Base-by-base conservation (phyloP, 371 early-diverging fungal genomes). In the Mucor irregularis region DNA sequence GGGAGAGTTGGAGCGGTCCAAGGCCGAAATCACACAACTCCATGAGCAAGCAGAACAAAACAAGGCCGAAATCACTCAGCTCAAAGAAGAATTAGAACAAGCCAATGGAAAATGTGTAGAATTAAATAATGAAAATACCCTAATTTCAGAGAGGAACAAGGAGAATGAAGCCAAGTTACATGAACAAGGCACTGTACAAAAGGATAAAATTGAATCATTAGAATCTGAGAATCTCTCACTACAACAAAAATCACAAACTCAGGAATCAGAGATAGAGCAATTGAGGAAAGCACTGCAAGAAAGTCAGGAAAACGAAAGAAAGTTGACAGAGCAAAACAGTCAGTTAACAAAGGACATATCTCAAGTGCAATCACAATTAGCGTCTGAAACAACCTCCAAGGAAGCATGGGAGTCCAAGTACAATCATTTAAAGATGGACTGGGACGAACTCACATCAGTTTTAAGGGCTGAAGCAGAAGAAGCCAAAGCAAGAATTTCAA, bases 391-490 rank as follows among this genome's bases (percentile, higher is more conserved):
- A 14, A 25, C 50, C 17, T 29, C 39, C 21, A 60, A 56, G 24
- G 25, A 54, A 31, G 39, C 33, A 10, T 55, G 60, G 56, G 29
- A 60, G 11, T 9, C 49, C 4, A 58, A 55, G 7, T 59, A 72
- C 19, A 55, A 53, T 25, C 26, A 54, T 40, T 61, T 72, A 1
- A 57, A 68, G 26, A 45, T 29, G 10, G 68, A 72, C 17, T 58
- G 68, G 63, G 57, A 60, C 13, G 49, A 53, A 17, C 26, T 72
- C 13, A 62, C 61, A 19, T 46, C 56, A 0, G 37, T 72, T 19
- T 25, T 72, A 7, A 42, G 44, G 22, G 28, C 60, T n/a, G 72
- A 72, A 29, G 49, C 60, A 0, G 65, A 56, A 13, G 66, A 68
- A 61, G 61, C 72, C 11, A 62, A 54, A 35, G 38, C 56, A 25